Conservation (phyloP, 1,284 basidiomycete species). For the Pseudozyma hubeiensis region DNA sequence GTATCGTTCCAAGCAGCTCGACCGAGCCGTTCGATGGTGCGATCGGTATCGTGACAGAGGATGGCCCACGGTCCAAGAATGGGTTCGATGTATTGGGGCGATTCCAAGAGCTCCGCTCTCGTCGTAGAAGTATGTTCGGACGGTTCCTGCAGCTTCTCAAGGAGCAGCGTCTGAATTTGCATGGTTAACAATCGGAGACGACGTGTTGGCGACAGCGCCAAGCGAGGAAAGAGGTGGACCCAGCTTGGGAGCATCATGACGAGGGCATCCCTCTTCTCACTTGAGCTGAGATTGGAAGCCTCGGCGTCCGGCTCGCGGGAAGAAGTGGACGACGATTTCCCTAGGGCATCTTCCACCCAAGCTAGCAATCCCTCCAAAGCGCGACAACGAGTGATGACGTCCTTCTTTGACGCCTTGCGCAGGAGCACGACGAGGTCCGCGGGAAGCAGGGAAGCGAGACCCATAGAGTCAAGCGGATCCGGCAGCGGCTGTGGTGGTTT, state of each 20-base stretch:
- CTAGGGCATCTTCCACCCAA: conserved; percentile 75
- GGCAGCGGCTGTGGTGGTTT: conserved; percentile 81
- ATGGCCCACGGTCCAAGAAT: conserved; percentile 85
- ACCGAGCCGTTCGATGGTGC: conserved; percentile 74
- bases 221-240: conserved; percentile 87
- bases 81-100: conserved; percentile 76
- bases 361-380: conserved; percentile 85
- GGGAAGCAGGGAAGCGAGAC: conserved; percentile 73
- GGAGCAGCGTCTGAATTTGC: conserved; percentile 77
- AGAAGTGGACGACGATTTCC: conserved; percentile 68
- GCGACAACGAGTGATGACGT: conserved; percentile 84
- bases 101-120: conserved; percentile 75
- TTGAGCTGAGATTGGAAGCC: conserved; percentile 18
- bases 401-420: conserved; percentile 88
- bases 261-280: conserved; percentile 71
- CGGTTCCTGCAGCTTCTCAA: conserved; percentile 69
- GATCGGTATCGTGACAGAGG: conserved; percentile 79
- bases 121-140: conserved; percentile 65
- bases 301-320: conserved; percentile 60
- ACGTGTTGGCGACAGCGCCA: conserved; percentile 84
- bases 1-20: conserved; percentile 72
- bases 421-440: conserved; percentile 86
- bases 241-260: conserved; percentile 83
- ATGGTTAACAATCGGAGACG: conserved; percentile 79
- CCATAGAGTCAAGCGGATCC: conserved; percentile 90